Conservation (phyloP, 345 rosid species). For the Salix suchowensis region DNA sequence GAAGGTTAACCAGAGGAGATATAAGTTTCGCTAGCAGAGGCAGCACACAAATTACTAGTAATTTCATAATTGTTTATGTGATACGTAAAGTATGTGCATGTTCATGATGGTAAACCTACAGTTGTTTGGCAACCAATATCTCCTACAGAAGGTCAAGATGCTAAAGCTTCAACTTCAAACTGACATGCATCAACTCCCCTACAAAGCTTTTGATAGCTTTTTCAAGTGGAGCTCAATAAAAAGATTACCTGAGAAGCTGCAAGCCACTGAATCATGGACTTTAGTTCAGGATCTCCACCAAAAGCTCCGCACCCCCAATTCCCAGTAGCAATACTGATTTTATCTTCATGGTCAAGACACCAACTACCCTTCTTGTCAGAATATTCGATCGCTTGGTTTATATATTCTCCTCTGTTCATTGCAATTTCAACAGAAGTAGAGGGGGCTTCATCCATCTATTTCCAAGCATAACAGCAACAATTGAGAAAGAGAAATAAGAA, state of each 20-base stretch:
- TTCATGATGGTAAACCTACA: background rate
- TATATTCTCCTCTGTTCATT: conserved; percentile 22
- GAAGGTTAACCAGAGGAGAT: background rate
- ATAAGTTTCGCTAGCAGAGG: background rate
- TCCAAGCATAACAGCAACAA: conserved; percentile 1
- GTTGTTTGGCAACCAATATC: background rate
- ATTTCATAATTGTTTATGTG: background rate
- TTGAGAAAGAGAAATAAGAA: background rate
- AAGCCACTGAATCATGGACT: conserved; percentile 89
- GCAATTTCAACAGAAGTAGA: conserved; percentile 25
- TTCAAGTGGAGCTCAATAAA: background rate
- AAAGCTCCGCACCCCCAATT: conserved; percentile 99
- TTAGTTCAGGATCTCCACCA: conserved; percentile 92
- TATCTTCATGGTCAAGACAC: conserved; percentile 34
- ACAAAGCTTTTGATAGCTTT: background rate
- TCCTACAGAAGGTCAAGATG: background rate
- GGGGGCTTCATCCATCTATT: conserved; percentile 40
- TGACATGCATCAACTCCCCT: background rate
- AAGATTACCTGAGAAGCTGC: conserved; percentile 83
- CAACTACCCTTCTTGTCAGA: conserved; percentile 21
- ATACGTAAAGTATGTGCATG: background rate
- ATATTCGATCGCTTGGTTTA: conserved; percentile 13
- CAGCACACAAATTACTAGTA: background rate
- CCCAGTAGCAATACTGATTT: conserved; percentile 69
- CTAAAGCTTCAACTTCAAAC: background rate